Base-by-base conservation (phyloP, 192 early-diverging fungal genomes). In the Backusella liffmaniae region DNA sequence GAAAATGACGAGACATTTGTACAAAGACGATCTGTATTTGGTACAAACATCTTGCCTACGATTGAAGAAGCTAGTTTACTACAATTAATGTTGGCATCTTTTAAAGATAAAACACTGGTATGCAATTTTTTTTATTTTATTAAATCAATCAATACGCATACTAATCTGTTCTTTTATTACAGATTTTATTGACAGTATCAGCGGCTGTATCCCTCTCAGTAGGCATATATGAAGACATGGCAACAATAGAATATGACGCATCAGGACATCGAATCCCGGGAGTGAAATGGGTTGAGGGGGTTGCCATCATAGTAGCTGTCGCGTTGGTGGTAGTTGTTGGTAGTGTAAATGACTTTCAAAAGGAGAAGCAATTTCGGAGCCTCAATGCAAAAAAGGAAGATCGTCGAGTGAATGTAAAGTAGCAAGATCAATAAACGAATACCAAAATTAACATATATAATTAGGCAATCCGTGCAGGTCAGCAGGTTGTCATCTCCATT, bases 361-460 rank as follows among this genome's bases (percentile, higher is more conserved):
- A 96, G 84, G 94, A 95, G 79, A 85, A 86, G 56, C 94, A 96
- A 82, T 96, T 96, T 82, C 89, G 90, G 13, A 88, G 87, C 42
- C 80, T 96, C 5, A 94, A 93, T 76, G 90, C 92, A 59, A 95
- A 95, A 79, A 95, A 94, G 79, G 94, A 95, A 65, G 92, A 96
- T 73, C 88, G 94, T 21, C 79, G 85, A 66, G 90, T 95, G 62
- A 91, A 90, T 66, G 88, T 84, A 44, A 78, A 72, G 62, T 32
- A 34, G 4, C 16, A 29, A 21, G 10, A 42, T 23, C 67, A 21
- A 18, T 42, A n/a, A 29, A 26, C 13, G 12, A 59, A 10, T 26
- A 26, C 26, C 26, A 62, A 62, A 26, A 29, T 62, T 62, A 29
- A 62, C 2, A 59, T 12, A 4, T 70, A 46, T 21, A 49, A n/a